Base-by-base conservation (phyloP, 2,329 filamentous ascomycete species). In the Mollisiaceae sp. region DNA sequence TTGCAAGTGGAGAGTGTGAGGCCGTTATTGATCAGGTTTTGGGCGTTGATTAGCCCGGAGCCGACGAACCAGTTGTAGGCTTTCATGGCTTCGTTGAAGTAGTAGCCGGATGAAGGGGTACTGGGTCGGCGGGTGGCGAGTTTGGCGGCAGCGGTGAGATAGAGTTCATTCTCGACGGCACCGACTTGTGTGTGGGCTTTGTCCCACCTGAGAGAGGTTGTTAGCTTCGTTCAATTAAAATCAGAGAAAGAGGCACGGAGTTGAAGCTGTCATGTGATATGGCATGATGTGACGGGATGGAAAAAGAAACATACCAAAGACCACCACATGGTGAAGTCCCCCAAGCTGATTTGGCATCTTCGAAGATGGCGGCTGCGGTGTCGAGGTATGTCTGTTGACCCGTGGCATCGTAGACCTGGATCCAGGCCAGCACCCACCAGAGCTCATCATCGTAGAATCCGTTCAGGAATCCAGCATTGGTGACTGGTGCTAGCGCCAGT, bases 371-470 rank as follows among this genome's bases (percentile, higher is more conserved):
- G 62, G 80, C 79, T 9, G 86, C 84, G 6, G 81, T 79, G 56
- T 84, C 73, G 45, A 89, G 82, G 68, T 86, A 89, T n/a, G 79
- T 78, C 1, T 68, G 41, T 54, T 87, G 78, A 2, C 78, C 76
- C 0, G 85, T 86, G 18, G 85, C 77, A 71, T 89, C 86, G 71
- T 81, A 86, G 4, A 83, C 78, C 27, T 83, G 81, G 61, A 89
- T 83, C 79, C 86, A 82, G 20, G 80, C 86, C 65, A 89, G 79
- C 11, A 82, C 85, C 86, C 86, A 89, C 86, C 86, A 89, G n/a
- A 84, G 82, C 72, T 86, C 83, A 70, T 89, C 86, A 67, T 89
- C 86, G 68, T 86, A 86, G 65, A 77, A 86, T 8, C 82, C 80
- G 65, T 86, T 85, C 63, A 82, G 74, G 71, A 85, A 86, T 62